Evolutionary conservation across 1,284 basidiomycete species (phyloP).

Genomic region (Bjerkandera adusta): DNA sequence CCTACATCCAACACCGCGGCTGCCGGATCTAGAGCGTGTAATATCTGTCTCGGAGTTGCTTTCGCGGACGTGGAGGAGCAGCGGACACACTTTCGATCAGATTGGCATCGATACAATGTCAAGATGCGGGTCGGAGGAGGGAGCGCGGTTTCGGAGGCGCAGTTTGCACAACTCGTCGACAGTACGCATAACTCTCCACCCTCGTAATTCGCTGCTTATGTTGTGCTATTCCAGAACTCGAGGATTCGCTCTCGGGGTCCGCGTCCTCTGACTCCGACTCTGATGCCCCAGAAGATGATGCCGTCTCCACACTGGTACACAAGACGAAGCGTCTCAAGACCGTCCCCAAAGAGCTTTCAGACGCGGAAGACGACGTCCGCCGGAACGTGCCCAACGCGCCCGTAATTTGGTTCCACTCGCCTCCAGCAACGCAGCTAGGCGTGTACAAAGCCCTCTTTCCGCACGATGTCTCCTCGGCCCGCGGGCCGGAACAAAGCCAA

Average conservation of each 20-base stretch:
- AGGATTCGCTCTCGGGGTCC: slow-evolving; percentile 88
- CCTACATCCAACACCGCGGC: slow-evolving; percentile 28
- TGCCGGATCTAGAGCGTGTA: slow-evolving; percentile 59
- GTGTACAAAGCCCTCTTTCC: slow-evolving; percentile 81
- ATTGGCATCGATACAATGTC: slow-evolving; percentile 99
- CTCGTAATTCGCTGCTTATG: background rate
- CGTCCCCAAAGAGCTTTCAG: slow-evolving; percentile 45
- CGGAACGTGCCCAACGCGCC: slow-evolving; percentile 63
- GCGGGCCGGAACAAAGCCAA: slow-evolving; percentile 28
- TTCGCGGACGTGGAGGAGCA: slow-evolving; percentile 84
- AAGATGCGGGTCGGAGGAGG: slow-evolving; percentile 72
- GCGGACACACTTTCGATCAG: slow-evolving; percentile 86
- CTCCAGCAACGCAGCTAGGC: slow-evolving; percentile 86
- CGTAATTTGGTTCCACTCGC: slow-evolving; percentile 86
- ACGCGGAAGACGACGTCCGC: slow-evolving; percentile 40
- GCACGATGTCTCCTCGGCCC: slow-evolving; percentile 25
- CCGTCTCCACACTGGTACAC: slow-evolving; percentile 67
- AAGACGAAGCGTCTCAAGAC: slow-evolving; percentile 51
- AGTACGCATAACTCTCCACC: slow-evolving; percentile 44
- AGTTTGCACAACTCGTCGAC: slow-evolving; percentile 78
- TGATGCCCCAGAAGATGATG: slow-evolving; percentile 52
- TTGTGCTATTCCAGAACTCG: slow-evolving; percentile 56
- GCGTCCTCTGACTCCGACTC: slow-evolving; percentile 58
- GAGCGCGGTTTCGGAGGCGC: slow-evolving; percentile 60
- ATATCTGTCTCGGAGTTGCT: slow-evolving; percentile 67